These are phyloP conservation scores for Pythium insidiosum DNA, from an alignment of 352 stramenopile genomes.

Conservation along the genomic window DNA sequence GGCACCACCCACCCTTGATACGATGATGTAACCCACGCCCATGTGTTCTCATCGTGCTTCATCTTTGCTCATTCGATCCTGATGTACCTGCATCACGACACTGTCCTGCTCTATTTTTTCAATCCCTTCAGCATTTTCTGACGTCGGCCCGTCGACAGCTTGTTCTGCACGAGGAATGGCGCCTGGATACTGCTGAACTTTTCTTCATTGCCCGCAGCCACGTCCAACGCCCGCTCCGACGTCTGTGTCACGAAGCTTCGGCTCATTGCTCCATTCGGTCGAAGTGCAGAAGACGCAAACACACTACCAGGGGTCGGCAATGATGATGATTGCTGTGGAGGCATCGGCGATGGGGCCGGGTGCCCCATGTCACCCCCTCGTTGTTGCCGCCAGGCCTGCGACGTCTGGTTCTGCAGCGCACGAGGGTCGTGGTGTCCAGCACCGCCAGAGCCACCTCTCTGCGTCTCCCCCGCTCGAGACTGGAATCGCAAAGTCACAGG, in stretches of 20 bases:
- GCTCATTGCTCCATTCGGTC: conserved; percentile 55
- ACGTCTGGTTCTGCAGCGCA: conserved; percentile 27
- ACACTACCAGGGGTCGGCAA: conserved; percentile 9
- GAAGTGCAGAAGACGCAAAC: conserved; percentile 11
- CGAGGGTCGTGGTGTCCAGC: conserved; percentile 1
- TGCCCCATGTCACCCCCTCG: background rate
- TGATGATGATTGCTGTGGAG: conserved; percentile 6
- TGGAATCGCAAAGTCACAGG: conserved; percentile 82
- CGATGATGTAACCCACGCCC: too few species aligned
- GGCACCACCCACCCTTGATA: too few species aligned
- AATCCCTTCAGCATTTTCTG: conserved; percentile 88
- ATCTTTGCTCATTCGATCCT: too few species aligned
- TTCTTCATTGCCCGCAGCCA: conserved; percentile 48
- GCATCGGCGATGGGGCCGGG: background rate
- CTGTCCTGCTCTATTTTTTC: conserved; percentile 63
- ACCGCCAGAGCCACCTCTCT: background rate
- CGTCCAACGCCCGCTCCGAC: conserved; percentile 22
- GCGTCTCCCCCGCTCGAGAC: conserved; percentile 21
- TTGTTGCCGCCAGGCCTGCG: conserved; percentile 52
- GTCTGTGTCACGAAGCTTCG: conserved; percentile 30
- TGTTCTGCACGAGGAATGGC: conserved; percentile 80
- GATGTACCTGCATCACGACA: too few species aligned
- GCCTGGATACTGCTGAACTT: conserved; percentile 85
- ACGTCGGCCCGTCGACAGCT: conserved; percentile 73
- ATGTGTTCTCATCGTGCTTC: too few species aligned